Evolutionary conservation across 2,329 filamentous ascomycete genomes (phyloP).

Genomic region (Sclerotinia minor): DNA sequence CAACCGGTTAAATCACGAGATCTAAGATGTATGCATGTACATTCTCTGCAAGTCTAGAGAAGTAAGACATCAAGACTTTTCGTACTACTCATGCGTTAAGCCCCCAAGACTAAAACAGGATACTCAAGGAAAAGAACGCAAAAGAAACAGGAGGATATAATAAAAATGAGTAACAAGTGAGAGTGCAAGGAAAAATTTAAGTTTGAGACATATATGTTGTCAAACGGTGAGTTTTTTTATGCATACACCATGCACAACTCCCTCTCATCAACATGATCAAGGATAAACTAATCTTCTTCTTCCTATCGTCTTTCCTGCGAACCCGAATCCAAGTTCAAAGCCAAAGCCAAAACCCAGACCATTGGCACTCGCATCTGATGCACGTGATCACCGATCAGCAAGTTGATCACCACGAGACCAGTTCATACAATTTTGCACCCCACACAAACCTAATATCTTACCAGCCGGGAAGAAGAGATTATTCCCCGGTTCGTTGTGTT

Average conservation of each 20-base stretch:
- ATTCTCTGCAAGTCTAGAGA: background rate
- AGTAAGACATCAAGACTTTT: constrained; percentile 3
- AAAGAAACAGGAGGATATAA: background rate
- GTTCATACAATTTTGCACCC: background rate
- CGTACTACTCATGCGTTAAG: constrained; percentile 3
- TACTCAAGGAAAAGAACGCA: background rate
- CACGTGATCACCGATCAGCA: constrained; percentile 3
- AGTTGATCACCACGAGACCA: constrained; percentile 4
- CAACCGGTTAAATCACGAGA: background rate
- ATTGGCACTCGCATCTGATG: background rate
- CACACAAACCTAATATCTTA: constrained; percentile 1
- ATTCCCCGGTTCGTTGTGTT: constrained; percentile 11
- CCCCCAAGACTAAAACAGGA: background rate
- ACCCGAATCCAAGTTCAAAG: no score
- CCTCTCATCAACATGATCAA: background rate
- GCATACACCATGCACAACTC: background rate
- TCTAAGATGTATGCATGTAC: background rate
- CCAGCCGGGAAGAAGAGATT: constrained; percentile 6
- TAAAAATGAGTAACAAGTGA: background rate
- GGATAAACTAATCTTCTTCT: background rate
- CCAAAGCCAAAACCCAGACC: background rate
- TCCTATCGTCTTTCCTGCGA: background rate
- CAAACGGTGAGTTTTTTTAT: constrained; percentile 10
- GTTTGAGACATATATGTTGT: constrained; percentile 11
- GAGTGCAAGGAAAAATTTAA: background rate